A percentile compares a stretch with the other conserved stretches of the same genome.
phyloP scores from a whole-genome alignment of 345 rosid species.

The Mangifera indica region DNA sequence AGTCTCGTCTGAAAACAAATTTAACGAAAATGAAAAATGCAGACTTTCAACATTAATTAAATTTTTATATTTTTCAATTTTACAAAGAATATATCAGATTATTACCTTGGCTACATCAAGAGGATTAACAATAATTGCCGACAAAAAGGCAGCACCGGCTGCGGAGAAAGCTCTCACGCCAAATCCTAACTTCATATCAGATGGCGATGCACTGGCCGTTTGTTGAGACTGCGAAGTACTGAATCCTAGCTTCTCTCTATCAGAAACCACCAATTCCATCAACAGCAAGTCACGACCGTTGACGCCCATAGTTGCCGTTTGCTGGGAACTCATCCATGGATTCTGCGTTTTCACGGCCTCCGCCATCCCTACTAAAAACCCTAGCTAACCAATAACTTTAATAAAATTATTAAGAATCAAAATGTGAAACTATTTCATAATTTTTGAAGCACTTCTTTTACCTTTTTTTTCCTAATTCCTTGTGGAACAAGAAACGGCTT shows the following conservation, averaged over 20 bases:
- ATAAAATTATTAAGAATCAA: not conserved
- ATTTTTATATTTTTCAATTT: too few relatives aligned
- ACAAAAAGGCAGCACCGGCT: slow-evolving; percentile 89
- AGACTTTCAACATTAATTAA: too few relatives aligned
- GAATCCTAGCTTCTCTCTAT: slow-evolving; percentile 23
- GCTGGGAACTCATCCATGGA: slow-evolving; percentile 34
- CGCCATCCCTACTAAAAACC: slow-evolving; percentile 22
- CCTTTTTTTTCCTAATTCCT: slow-evolving; percentile 25
- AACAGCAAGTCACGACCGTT: slow-evolving; percentile 19
- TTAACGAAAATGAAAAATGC: not conserved
- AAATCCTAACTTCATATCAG: slow-evolving; percentile 54
- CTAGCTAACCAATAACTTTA: not conserved
- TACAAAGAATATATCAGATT: too few relatives aligned
- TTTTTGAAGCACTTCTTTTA: not conserved
- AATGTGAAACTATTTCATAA: not conserved
- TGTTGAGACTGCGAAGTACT: slow-evolving; percentile 22
- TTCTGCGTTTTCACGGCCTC: slow-evolving; percentile 20
- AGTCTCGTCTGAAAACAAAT: slow-evolving; percentile 64
- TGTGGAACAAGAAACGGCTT: slow-evolving; percentile 24
- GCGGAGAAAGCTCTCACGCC: slow-evolving; percentile 78
- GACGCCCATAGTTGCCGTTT: slow-evolving; percentile 11
- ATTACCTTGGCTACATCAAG: slow-evolving; percentile 88
- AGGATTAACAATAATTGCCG: slow-evolving; percentile 85
- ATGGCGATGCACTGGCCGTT: slow-evolving; percentile 7
- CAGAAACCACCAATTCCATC: slow-evolving; percentile 22